Percentiles rank a stretch among this genome's conserved stretches.
Evolutionary conservation across 2,329 filamentous ascomycete genomes (phyloP).

Genomic region (Magnaporthiopsis rhizophila): DNA sequence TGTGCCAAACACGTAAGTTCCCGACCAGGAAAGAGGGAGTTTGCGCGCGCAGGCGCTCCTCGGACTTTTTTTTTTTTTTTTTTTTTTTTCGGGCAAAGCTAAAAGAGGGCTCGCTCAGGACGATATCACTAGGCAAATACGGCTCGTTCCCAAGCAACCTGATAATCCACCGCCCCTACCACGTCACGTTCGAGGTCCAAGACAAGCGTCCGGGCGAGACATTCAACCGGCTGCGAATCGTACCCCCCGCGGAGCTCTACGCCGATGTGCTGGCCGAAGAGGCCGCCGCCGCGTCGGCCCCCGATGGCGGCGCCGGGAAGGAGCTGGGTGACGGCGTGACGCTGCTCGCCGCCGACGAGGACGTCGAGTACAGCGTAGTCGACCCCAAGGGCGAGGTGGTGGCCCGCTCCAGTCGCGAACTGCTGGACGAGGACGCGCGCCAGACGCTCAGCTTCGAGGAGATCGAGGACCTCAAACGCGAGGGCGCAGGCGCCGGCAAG

Average conservation of each 20-base stretch:
- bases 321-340: conserved; percentile 33
- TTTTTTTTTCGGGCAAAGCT: conserved; percentile 7
- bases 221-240: conserved; percentile 65
- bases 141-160: conserved; percentile 85
- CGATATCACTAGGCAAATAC: conserved; percentile 85
- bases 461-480: conserved; percentile 65
- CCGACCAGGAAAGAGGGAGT: neutral
- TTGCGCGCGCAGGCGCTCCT: neutral
- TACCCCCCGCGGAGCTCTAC: conserved; percentile 74
- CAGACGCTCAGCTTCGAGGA: conserved; percentile 73
- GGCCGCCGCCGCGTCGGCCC: conserved; percentile 20
- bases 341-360: conserved; percentile 33
- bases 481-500: conserved; percentile 70
- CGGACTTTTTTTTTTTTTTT: conserved; percentile 1
- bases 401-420: conserved; percentile 49
- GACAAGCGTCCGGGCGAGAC: conserved; percentile 58
- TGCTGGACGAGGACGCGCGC: conserved; percentile 53
- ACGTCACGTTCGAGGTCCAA: conserved; percentile 83
- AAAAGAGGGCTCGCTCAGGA: conserved; percentile 40
- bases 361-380: conserved; percentile 36
- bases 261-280: conserved; percentile 59
- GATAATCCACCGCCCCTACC: conserved; percentile 82
- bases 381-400: conserved; percentile 39
- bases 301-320: conserved; percentile 25
- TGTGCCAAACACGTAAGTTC: conserved; percentile 49